A percentile compares a stretch with the other conserved stretches of the same genome.
Conservation (phyloP, 2,329 filamentous ascomycete genomes). For the Didymella pinodella region DNA sequence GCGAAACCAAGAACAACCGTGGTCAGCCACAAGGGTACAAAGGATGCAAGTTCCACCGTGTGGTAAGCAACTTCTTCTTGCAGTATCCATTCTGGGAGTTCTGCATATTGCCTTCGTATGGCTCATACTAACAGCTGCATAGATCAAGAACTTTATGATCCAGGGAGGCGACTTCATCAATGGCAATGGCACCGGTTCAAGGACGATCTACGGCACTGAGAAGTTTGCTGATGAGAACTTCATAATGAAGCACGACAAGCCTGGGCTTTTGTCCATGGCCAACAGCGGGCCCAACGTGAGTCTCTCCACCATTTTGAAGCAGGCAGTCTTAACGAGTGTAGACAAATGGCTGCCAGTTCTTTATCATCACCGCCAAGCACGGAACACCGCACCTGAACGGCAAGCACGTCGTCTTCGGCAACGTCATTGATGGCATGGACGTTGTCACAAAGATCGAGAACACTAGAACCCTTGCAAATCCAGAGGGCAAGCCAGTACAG, state of each 20-base stretch:
- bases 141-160: conserved; percentile 98
- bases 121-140: conserved; percentile 18
- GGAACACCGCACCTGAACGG: conserved; percentile 86
- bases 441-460: conserved; percentile 92
- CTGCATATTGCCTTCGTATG: neutral
- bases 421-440: conserved; percentile 88
- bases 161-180: conserved; percentile 97
- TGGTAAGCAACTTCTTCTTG: conserved; percentile 65
- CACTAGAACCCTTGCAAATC: conserved; percentile 70
- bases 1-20: conserved; percentile 80
- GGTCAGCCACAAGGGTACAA: conserved; percentile 92
- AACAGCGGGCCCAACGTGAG: conserved; percentile 47
- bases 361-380: conserved; percentile 79
- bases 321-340: conserved; percentile 12
- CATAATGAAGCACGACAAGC: conserved; percentile 74
- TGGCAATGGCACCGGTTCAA: conserved; percentile 88
- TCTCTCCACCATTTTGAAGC: conserved; percentile 57
- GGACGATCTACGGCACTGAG: conserved; percentile 84
- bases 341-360: conserved; percentile 93
- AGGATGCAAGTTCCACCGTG: conserved; percentile 90
- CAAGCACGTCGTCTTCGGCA: conserved; percentile 96
- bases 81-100: neutral
- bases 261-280: conserved; percentile 91
- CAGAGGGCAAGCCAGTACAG: conserved; percentile 80
- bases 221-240: conserved; percentile 94